Conservation (phyloP, 148 eudicot species). For the Rhododendron kiyosumense region DNA sequence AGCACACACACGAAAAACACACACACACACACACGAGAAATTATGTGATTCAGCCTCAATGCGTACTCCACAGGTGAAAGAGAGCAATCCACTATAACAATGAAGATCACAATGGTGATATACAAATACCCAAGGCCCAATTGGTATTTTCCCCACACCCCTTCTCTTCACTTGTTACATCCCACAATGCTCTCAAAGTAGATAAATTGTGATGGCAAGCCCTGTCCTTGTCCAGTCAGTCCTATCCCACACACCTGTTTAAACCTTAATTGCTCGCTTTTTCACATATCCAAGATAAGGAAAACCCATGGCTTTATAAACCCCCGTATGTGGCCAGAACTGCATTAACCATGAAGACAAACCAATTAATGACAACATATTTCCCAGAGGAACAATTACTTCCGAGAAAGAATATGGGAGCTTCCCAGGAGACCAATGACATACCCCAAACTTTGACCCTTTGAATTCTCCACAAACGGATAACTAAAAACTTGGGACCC, state of each 20-base stretch:
- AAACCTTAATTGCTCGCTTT: neutral
- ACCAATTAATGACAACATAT: neutral
- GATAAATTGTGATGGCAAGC: too few species aligned
- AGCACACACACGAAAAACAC: neutral
- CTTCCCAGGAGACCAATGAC: neutral
- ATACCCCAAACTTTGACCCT: neutral
- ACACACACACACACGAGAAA: neutral
- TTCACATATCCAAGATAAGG: neutral
- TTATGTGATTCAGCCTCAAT: neutral
- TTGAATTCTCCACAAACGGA: neutral
- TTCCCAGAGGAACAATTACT: neutral
- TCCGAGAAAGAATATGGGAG: neutral
- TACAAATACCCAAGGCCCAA: neutral
- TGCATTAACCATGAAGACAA: neutral
- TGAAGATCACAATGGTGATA: neutral
- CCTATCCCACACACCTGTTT: neutral
- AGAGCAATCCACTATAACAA: neutral
- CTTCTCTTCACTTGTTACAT: neutral
- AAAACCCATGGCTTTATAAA: neutral
- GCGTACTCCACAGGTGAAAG: neutral
- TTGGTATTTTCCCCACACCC: neutral
- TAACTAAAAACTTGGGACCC: neutral
- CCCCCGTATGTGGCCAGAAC: neutral
- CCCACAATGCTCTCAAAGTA: neutral
- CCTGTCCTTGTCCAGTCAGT: too few species aligned